A percentile compares a stretch with the other conserved stretches of the same genome.
Conservation (phyloP, 2,329 filamentous ascomycete genomes). For the Arthrobotrys pseudoclavata region DNA sequence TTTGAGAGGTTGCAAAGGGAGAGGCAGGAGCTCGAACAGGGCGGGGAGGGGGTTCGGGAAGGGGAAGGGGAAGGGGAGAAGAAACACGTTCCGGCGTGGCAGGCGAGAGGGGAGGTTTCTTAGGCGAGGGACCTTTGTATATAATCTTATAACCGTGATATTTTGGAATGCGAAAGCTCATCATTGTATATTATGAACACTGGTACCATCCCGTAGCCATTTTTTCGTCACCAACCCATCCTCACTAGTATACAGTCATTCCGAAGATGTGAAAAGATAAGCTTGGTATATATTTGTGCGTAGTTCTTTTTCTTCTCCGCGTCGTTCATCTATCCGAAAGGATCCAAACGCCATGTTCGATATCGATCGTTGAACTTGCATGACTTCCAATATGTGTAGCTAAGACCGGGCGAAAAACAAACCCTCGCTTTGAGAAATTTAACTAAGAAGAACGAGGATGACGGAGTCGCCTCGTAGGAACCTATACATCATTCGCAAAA, state of each 20-base stretch:
- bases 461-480: constrained; percentile 90
- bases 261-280: constrained; percentile 15
- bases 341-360: constrained; percentile 50
- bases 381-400: constrained; percentile 27
- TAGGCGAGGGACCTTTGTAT: background rate
- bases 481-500: constrained; percentile 68
- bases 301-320: background rate
- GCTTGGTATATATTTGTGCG: background rate
- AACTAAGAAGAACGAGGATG: constrained; percentile 87
- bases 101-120: constrained; percentile 35
- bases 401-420: background rate
- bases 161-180: background rate
- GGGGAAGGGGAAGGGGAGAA: background rate
- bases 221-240: background rate
- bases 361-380: constrained; percentile 30
- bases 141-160: background rate
- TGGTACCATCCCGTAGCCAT: background rate
- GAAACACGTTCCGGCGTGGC: constrained; percentile 49
- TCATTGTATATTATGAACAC: constrained; percentile 37
- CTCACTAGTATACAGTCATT: constrained; percentile 41
- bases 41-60: background rate
- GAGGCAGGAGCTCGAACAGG: constrained; percentile 1
- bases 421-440: constrained; percentile 63
- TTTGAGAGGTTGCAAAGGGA: constrained; percentile 18
- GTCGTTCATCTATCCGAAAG: constrained; percentile 28